Evolutionary conservation across 805 yeast species (phyloP).

Genomic region (Scheffersomyces amazonensis): DNA sequence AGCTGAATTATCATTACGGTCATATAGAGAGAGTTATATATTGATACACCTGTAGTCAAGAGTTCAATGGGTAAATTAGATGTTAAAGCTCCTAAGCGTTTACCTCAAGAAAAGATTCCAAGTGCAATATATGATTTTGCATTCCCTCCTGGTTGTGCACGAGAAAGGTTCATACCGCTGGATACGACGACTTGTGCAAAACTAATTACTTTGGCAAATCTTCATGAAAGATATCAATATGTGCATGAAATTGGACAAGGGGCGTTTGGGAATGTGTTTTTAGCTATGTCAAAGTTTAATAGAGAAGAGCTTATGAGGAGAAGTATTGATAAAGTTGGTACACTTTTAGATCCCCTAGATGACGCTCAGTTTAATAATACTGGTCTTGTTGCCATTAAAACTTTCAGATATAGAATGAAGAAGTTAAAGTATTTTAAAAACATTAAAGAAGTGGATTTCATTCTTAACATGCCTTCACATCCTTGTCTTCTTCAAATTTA

Average conservation of each 20-base stretch:
- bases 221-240: slow-evolving; percentile 36
- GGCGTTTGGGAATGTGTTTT: slow-evolving; percentile 67
- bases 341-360: slow-evolving; percentile 48
- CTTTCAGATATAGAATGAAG: slow-evolving; percentile 58
- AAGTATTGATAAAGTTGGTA: slow-evolving; percentile 25
- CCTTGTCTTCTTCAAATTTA: slow-evolving; percentile 67
- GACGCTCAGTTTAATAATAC: slow-evolving; percentile 17
- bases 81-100: no score
- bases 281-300: slow-evolving; percentile 49
- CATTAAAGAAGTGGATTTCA: slow-evolving; percentile 67
- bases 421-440: slow-evolving; percentile 25
- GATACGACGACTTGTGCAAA: slow-evolving; percentile 10
- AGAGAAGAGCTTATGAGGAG: slow-evolving; percentile 15
- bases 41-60: no score
- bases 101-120: no score
- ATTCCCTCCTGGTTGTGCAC: no score
- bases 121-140: no score
- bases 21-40: no score
- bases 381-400: slow-evolving; percentile 72
- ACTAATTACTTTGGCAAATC: slow-evolving; percentile 11
- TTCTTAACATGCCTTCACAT: slow-evolving; percentile 67
- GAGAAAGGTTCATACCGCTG: background rate
- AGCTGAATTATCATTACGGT: no score
- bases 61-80: no score
- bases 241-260: slow-evolving; percentile 66